Evolutionary conservation across 2,329 filamentous ascomycete genomes (phyloP).

Genomic region (Ophiosphaerella narmari): DNA sequence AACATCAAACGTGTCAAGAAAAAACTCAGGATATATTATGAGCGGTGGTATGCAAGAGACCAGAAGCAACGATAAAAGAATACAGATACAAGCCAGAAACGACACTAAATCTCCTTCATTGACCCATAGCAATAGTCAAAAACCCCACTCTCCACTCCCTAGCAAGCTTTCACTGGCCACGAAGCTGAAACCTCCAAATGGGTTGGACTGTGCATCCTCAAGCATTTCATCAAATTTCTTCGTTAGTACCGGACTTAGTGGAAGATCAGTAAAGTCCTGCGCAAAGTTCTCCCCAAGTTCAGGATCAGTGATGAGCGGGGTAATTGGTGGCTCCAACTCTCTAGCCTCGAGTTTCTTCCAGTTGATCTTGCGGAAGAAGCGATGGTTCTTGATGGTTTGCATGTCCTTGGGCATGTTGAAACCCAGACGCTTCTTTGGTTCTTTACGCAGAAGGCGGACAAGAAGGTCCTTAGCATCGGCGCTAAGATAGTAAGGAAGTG

Average conservation of each 20-base stretch:
- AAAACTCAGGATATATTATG: too few species aligned
- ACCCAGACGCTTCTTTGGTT: constrained; percentile 87
- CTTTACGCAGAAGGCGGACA: constrained; percentile 86
- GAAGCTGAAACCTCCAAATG: constrained; percentile 60
- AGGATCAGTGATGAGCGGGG: constrained; percentile 91
- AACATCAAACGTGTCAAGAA: too few species aligned
- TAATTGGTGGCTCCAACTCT: constrained; percentile 85
- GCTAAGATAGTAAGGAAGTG: constrained; percentile 86
- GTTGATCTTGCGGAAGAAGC: constrained; percentile 96
- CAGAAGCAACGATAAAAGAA: background rate
- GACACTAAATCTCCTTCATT: background rate
- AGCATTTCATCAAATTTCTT: constrained; percentile 34
- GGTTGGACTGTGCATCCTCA: constrained; percentile 47
- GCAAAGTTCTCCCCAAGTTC: constrained; percentile 97
- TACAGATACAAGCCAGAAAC: constrained; percentile 1
- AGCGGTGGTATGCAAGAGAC: background rate
- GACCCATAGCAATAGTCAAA: constrained; percentile 17
- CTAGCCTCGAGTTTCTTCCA: constrained; percentile 85
- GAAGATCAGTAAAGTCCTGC: constrained; percentile 84
- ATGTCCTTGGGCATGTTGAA: constrained; percentile 89
- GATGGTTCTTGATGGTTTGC: constrained; percentile 81
- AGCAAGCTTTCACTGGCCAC: constrained; percentile 58
- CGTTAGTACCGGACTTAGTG: constrained; percentile 70
- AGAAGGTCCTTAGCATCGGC: constrained; percentile 93
- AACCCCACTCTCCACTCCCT: constrained; percentile 43